Evolutionary conservation across 2,329 filamentous ascomycete species (phyloP).

Genomic region (Cryphonectria carpinicola): DNA sequence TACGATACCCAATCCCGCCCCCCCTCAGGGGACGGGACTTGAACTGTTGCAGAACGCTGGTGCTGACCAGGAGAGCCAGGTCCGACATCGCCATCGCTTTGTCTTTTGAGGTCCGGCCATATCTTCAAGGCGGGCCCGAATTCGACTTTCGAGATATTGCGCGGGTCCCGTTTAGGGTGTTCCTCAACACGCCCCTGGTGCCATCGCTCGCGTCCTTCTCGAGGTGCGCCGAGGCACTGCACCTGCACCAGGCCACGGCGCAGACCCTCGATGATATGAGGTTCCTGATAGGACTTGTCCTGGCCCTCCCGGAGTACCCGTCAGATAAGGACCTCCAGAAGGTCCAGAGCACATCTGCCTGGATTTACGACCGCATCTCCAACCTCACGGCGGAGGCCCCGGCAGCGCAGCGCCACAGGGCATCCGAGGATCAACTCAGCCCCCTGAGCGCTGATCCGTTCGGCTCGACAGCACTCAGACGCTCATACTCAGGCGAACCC

Average conservation of each 20-base stretch:
- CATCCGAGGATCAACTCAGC: constrained; percentile 9
- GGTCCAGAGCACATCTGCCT: constrained; percentile 44
- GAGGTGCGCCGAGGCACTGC: constrained; percentile 44
- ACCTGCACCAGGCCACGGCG: constrained; percentile 51
- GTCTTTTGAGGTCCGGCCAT: constrained; percentile 49
- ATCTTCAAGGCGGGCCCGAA: constrained; percentile 44
- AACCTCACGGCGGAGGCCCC: constrained; percentile 33
- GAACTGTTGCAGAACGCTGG: not conserved
- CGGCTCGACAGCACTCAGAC: not conserved
- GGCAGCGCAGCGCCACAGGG: not conserved
- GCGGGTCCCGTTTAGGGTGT: constrained; percentile 44
- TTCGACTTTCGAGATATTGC: constrained; percentile 48
- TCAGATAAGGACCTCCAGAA: constrained; percentile 43
- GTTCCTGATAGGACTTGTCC: constrained; percentile 48
- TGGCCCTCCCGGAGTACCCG: constrained; percentile 43
- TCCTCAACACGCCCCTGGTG: constrained; percentile 54
- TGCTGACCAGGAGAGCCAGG: constrained; percentile 35
- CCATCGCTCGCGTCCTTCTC: constrained; percentile 47
- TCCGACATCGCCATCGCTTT: constrained; percentile 53
- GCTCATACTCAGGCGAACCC: constrained; percentile 3
- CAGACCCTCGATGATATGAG: constrained; percentile 57
- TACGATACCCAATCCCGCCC: not conserved
- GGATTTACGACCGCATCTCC: constrained; percentile 45
- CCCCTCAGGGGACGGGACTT: not conserved
- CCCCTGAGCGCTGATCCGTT: constrained; percentile 9